phyloP scores from a whole-genome alignment of 306 rosid species.

The Canavalia ensiformis region DNA sequence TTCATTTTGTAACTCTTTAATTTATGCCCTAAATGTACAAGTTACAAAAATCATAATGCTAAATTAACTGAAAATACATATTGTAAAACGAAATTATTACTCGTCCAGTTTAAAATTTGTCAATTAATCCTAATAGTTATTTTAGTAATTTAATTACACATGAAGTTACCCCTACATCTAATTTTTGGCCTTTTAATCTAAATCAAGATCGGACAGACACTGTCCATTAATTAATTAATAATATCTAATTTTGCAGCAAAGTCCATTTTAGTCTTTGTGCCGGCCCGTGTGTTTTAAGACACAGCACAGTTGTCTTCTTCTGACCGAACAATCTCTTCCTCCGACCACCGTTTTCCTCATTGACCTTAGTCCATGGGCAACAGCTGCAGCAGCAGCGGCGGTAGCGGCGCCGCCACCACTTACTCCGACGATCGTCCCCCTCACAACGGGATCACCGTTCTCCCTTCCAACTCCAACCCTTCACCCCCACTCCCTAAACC shows the following conservation, averaged over 20 bases:
- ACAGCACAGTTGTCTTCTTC: constrained; percentile 10
- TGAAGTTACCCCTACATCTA: too few species aligned
- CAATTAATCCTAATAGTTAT: too few species aligned
- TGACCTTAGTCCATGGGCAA: constrained; percentile 64
- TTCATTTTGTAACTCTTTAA: too few species aligned
- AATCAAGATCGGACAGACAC: neutral
- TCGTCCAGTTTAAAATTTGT: too few species aligned
- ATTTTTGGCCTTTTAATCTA: neutral
- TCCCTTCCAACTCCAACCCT: constrained; percentile 67
- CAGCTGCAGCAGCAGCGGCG: constrained; percentile 55
- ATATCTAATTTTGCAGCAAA: neutral
- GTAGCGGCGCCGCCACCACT: constrained; percentile 7
- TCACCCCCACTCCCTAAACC: constrained; percentile 17
- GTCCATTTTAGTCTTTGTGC: constrained; percentile 38
- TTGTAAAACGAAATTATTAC: too few species aligned
- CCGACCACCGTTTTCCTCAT: constrained; percentile 45
- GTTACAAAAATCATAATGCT: too few species aligned
- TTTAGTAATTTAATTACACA: too few species aligned
- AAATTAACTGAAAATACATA: too few species aligned
- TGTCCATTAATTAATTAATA: neutral
- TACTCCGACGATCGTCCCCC: constrained; percentile 25
- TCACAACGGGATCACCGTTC: constrained; percentile 56
- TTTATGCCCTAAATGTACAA: too few species aligned
- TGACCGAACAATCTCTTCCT: neutral
- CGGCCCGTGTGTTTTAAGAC: constrained; percentile 25